Conservation (phyloP, 2,329 filamentous ascomycete genomes). For the Colletotrichum falcatum region DNA sequence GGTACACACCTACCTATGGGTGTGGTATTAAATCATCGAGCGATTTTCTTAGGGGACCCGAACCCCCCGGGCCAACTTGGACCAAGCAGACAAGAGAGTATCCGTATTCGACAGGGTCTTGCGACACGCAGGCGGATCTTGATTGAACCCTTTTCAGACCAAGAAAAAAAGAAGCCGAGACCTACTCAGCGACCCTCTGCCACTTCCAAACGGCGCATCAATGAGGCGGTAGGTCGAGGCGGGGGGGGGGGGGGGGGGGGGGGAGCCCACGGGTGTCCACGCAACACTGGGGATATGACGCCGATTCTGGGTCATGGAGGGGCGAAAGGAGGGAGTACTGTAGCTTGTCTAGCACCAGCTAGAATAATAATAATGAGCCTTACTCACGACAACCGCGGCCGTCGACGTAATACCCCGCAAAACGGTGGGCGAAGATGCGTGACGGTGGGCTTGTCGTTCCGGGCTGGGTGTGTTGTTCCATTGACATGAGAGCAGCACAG, state of each 20-base stretch:
- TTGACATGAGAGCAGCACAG: not conserved
- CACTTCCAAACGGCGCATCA: not conserved
- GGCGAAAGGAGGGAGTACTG: too few species aligned
- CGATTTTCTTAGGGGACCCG: too few species aligned
- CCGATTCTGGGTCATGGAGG: constrained; percentile 39
- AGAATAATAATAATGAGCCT: constrained; percentile 1
- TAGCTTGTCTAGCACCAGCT: constrained; percentile 1
- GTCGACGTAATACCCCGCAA: constrained; percentile 22
- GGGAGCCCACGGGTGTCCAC: constrained; percentile 10
- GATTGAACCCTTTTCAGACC: not conserved
- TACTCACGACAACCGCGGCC: constrained; percentile 9
- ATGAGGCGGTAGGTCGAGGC: not conserved
- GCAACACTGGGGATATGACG: constrained; percentile 39
- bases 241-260: too few species aligned
- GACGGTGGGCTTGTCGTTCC: constrained; percentile 1
- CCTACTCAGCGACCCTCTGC: not conserved
- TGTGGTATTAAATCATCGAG: too few species aligned
- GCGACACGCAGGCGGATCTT: constrained; percentile 2
- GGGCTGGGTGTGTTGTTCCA: not conserved
- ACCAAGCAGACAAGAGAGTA: not conserved
- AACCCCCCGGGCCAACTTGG: not conserved
- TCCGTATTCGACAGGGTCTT: constrained; percentile 19
- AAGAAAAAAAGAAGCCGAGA: not conserved
- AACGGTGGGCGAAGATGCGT: constrained; percentile 4
- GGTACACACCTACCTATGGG: too few species aligned